Base-by-base conservation (phyloP, 257 asterid species). In the Fraxinus excelsior region DNA sequence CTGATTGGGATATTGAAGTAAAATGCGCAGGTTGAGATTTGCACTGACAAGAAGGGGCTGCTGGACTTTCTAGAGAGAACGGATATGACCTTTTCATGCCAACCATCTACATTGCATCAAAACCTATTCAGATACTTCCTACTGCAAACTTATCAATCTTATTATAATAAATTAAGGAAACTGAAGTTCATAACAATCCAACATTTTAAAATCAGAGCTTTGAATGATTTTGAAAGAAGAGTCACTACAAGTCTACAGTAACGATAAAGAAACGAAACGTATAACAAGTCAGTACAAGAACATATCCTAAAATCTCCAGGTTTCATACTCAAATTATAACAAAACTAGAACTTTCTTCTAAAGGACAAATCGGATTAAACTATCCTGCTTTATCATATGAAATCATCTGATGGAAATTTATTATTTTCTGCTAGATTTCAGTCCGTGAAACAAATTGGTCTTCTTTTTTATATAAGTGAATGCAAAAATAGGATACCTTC, bases 1-100 rank as follows among this genome's bases (percentile, higher is more conserved):
- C 90, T 5, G 86, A 64, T 77, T 73, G 74, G 16, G 94, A 82
- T 42, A 79, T 23, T 16, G 87, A 77, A 65, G 81, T 37, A 67
- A 67, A 69, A 53, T 71, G 51, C n/a, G 72, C 26, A 5, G 80
- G 81, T 73, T 56, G 79, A 78, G 81, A 78, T 34, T 64, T 74
- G 78, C 80, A 44, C 51, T 70, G 83, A 73, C 78, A 81, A 31
- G 89, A 80, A 38, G 80, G 83, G 67, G 84, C 44, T 3, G 79
- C 78, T 42, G 87, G 85, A 69, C 74, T 79, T 58, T 85, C 90
- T 28, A 80, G 76, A 51, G 87, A 84, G 82, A 86, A 86, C 68
- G 89, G 82, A 80, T 84, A 85, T 13, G 91, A 37, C 75, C 93
- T 86, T 87, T 90, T 90, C 82, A 82, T 76, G 78, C 95, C 91